Percentiles rank a stretch among this genome's conserved stretches.
Conservation (phyloP, 2,329 filamentous ascomycete species). For the Teratosphaeria viscida region DNA sequence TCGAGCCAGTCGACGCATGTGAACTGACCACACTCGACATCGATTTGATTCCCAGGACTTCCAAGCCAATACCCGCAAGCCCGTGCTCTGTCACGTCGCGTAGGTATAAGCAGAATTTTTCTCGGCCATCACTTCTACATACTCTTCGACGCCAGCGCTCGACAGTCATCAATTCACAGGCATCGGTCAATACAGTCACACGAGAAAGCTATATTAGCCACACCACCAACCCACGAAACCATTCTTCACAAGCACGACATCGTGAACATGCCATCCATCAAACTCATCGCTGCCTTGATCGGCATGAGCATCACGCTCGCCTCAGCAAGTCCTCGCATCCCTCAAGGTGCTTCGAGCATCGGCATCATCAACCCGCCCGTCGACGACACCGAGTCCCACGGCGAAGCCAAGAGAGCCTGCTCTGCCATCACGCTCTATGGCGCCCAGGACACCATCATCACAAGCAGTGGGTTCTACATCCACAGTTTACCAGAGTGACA, state of each 20-base stretch:
- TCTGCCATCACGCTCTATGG: not conserved
- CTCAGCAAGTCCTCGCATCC: not conserved
- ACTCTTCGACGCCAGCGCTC: not conserved
- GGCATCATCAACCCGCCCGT: not conserved
- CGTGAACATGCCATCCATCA: not conserved
- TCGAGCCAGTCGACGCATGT: not conserved
- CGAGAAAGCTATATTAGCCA: not conserved
- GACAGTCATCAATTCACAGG: not conserved
- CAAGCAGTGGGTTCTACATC: not conserved
- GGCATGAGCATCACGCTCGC: not conserved
- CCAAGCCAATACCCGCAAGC: not conserved
- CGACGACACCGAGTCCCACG: not conserved
- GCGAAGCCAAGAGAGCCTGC: not conserved
- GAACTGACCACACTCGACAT: not conserved
- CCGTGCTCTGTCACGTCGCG: not conserved
- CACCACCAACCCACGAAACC: not conserved
- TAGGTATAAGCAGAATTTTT: not conserved
- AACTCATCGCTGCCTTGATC: not conserved
- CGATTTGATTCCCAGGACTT: not conserved
- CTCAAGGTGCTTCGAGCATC: not conserved
- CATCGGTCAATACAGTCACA: too few relatives aligned
- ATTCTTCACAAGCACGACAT: not conserved
- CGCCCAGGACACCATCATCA: not conserved
- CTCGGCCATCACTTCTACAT: not conserved
- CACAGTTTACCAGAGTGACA: not conserved